Evolutionary conservation across 169 alveolate species (phyloP).

Genomic region (Babesia caballi): DNA sequence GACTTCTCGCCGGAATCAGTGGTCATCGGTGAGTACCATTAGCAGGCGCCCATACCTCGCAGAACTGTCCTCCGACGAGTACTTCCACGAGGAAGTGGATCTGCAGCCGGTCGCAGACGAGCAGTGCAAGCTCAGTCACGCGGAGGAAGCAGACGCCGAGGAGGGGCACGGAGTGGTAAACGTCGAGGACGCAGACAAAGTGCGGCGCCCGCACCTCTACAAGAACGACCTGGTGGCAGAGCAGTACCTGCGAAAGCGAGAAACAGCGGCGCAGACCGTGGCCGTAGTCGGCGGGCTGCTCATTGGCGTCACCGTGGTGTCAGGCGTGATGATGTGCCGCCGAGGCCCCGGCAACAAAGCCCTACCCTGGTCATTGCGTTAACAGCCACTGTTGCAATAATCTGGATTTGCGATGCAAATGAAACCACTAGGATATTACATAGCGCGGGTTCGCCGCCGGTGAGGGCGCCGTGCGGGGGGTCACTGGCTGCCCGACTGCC

Average conservation of each 20-base stretch:
- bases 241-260: neutral
- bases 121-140: neutral
- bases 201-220: constrained; percentile 4
- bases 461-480: no score
- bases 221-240: neutral
- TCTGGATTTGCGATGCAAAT: no score
- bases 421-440: no score
- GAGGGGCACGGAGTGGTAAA: neutral
- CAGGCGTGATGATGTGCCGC: neutral
- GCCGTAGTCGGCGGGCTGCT: neutral
- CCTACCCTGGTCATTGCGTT: no score
- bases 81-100: no score
- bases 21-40: no score
- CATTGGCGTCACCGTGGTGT: neutral
- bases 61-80: no score
- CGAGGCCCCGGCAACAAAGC: neutral
- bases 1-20: no score
- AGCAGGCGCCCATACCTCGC: no score
- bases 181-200: constrained; percentile 28
- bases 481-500: neutral
- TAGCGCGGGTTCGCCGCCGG: no score
- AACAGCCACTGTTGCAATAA: no score
- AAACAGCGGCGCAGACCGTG: neutral
- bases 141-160: neutral
- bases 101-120: no score